Evolutionary conservation across 169 alveolate species (phyloP).

Genomic region (Amoebophrya sp.): DNA sequence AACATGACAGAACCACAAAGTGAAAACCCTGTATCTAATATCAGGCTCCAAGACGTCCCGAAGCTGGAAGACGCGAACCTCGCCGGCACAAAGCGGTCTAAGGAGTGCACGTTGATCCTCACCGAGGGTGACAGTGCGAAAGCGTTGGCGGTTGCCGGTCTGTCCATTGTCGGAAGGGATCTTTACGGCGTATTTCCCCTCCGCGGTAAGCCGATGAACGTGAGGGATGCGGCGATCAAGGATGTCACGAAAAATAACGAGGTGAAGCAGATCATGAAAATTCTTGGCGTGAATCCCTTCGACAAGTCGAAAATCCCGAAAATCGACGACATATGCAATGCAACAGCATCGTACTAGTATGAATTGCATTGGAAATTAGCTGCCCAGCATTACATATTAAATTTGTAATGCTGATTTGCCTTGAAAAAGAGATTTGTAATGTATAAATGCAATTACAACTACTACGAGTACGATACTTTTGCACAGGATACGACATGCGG

Average conservation of each 20-base stretch:
- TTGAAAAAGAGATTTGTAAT: too few relatives aligned
- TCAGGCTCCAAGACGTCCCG: conserved; percentile 78
- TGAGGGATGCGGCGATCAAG: conserved; percentile 85
- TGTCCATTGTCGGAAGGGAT: conserved; percentile 94
- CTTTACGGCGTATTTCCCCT: conserved; percentile 96
- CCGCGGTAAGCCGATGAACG: conserved; percentile 93
- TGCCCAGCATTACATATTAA: too few relatives aligned
- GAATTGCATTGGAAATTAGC: too few relatives aligned
- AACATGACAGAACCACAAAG: too few relatives aligned
- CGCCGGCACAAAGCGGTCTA: conserved; percentile 86
- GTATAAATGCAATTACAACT: too few relatives aligned
- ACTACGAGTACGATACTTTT: too few relatives aligned
- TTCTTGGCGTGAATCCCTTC: conserved; percentile 71
- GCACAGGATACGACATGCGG: too few relatives aligned
- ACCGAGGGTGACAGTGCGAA: conserved; percentile 99
- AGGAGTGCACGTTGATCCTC: conserved; percentile 90
- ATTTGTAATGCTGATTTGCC: too few relatives aligned
- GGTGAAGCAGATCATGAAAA: conserved; percentile 85
- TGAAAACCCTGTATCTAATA: too few relatives aligned
- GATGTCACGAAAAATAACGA: conserved; percentile 86
- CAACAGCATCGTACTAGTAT: too few relatives aligned
- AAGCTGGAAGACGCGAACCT: conserved; percentile 97
- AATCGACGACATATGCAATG: too few relatives aligned
- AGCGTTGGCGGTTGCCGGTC: conserved; percentile 94
- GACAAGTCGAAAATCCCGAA: conserved; percentile 60